Percentiles rank a stretch among this genome's conserved stretches.
Conservation (phyloP, 2,329 filamentous ascomycete genomes). For the Amylocarpus encephaloides region DNA sequence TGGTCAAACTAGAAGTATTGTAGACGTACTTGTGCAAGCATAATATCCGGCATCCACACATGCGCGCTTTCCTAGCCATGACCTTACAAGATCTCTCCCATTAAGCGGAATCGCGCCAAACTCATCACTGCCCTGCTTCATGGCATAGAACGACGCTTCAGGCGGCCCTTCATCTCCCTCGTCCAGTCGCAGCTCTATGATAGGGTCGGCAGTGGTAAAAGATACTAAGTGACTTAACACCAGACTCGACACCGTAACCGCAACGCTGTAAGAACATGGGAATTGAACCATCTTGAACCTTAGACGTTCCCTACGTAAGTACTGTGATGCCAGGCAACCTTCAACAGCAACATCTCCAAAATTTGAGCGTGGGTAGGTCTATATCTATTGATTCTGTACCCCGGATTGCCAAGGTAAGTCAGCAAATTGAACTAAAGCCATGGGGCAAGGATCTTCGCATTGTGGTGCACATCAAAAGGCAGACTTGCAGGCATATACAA, state of each 20-base stretch:
- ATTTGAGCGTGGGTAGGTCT: too few species aligned
- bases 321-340: too few species aligned
- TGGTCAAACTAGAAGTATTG: background rate
- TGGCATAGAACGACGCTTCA: background rate
- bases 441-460: too few species aligned
- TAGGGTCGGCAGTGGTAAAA: background rate
- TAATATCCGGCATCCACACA: slow-evolving; percentile 7
- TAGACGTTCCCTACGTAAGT: background rate
- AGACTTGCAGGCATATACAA: too few species aligned
- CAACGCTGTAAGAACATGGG: background rate
- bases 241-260: background rate
- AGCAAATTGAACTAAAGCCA: too few species aligned
- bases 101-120: slow-evolving; percentile 9
- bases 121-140: slow-evolving; percentile 1
- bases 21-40: slow-evolving; percentile 7
- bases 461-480: too few species aligned
- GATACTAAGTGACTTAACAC: background rate
- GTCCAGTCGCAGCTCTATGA: background rate
- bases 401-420: too few species aligned
- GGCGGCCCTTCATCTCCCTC: background rate
- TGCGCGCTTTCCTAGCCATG: slow-evolving; percentile 11
- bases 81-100: slow-evolving; percentile 9
- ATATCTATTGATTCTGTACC: too few species aligned
- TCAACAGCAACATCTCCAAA: too few species aligned
- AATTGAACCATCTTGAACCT: background rate